A percentile compares a stretch with the other conserved stretches of the same genome.
phyloP scores from a whole-genome alignment of 257 asterid species.

The Asclepias syriaca region DNA sequence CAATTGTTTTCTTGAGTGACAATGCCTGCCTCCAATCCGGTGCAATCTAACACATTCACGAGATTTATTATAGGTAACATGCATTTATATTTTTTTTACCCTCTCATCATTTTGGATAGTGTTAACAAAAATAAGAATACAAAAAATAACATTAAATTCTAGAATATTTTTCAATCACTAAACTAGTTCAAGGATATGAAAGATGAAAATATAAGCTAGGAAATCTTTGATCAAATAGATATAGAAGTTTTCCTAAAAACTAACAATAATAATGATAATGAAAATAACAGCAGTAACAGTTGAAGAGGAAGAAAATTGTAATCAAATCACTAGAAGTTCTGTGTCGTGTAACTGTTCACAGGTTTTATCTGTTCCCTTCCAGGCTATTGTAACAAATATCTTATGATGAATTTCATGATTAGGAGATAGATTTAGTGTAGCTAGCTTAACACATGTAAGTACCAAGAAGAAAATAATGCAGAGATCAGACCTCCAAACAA shows the following conservation, averaged over 20 bases:
- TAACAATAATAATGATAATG: no score
- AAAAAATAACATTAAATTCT: no score
- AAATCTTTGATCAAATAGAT: no score
- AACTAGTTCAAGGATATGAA: no score
- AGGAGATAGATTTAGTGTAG: background rate
- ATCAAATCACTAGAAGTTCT: background rate
- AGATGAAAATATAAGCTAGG: no score
- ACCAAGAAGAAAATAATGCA: background rate
- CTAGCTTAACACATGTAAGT: background rate
- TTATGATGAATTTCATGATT: no score
- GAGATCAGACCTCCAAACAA: slow-evolving; percentile 61
- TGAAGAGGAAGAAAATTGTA: background rate
- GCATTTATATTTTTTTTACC: background rate
- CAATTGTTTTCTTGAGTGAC: slow-evolving; percentile 76
- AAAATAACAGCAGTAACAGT: no score
- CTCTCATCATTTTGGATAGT: no score
- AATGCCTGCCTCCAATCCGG: slow-evolving; percentile 92
- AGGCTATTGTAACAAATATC: no score
- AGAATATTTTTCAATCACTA: no score
- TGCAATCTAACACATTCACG: slow-evolving; percentile 40
- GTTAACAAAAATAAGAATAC: no score
- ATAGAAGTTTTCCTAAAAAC: no score
- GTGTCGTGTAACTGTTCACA: background rate
- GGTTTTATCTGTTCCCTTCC: background rate
- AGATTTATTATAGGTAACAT: background rate